Base-by-base conservation (phyloP, 164 flowering plant genomes). In the Stephania japonica region DNA sequence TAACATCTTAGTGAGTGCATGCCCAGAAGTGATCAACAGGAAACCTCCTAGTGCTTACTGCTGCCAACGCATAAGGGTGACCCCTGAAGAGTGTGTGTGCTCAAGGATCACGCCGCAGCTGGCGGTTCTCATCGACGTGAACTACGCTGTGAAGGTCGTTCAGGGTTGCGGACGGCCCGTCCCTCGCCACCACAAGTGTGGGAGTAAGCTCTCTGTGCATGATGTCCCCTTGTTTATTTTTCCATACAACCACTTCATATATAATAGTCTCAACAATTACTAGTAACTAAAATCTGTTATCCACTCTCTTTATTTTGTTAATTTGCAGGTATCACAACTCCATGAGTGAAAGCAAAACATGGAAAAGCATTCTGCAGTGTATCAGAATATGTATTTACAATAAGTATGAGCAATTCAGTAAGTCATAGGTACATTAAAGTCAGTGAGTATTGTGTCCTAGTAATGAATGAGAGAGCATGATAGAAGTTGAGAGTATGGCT, bases 111-210 rank as follows among this genome's bases (percentile, higher is more conserved):
- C 84, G 6, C 84, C 82, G 2, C 67, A 74, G 63, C 24, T 83
- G 68, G 82, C 79, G 23, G 69, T 79, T 12, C 76, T 79, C 16
- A 43, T 83, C 43, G 78, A 81, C 64, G 38, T 74, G 27, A 75
- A 79, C 9, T 66, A 61, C 2, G 78, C 81, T 67, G 69, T 78
- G 1, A 65, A 71, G 5, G 70, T 79, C 53, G 53, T 83, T 70
- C 63, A 78, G 66, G 77, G 81, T 8, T 83, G 86, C 38, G 86
- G 86, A 14, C 49, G 81, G 26, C 61, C 27, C 9, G 84, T 81
- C 13, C 86, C 84, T 79, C 80, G 82, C n/a, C 81, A 79, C 73
- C 76, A n/a, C 70, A 81, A 80, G 75, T 80, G 83, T 62, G 82
- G 84, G 14, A 81, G 80, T 81, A 79, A 75, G 83, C 59, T 42